These are phyloP conservation scores for Debaryomyces tyrocola DNA, from an alignment of 805 yeast genomes.

Conservation along the genomic window DNA sequence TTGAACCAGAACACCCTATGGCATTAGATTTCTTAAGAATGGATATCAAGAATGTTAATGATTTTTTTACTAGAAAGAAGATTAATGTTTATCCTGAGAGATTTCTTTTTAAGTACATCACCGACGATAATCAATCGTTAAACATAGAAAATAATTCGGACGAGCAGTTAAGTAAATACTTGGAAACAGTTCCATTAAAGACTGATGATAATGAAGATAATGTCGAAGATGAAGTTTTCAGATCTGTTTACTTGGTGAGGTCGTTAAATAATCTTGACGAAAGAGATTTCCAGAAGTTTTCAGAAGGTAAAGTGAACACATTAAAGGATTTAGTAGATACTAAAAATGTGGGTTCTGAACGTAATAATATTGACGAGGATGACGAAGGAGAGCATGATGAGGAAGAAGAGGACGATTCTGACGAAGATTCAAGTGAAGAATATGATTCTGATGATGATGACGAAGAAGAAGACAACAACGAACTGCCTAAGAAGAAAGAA, in stretches of 20 bases:
- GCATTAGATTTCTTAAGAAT: constrained; percentile 90
- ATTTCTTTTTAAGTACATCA: constrained; percentile 74
- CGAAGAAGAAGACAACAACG: constrained; percentile 28
- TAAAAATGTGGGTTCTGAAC: constrained; percentile 8
- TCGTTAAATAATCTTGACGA: constrained; percentile 85
- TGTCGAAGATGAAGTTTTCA: constrained; percentile 76
- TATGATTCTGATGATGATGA: constrained; percentile 30
- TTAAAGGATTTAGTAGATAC: constrained; percentile 61
- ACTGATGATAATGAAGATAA: constrained; percentile 54
- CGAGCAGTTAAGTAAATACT: constrained; percentile 39
- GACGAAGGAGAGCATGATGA: constrained; percentile 23
- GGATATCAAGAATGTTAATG: constrained; percentile 96
- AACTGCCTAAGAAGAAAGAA: constrained; percentile 18
- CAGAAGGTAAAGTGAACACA: constrained; percentile 78
- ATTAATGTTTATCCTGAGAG: constrained; percentile 82
- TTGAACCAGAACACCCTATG: constrained; percentile 98
- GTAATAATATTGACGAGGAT: constrained; percentile 13
- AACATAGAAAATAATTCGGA: constrained; percentile 41
- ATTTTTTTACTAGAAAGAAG: constrained; percentile 71
- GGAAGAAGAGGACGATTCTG: background rate
- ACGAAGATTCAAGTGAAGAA: constrained; percentile 4
- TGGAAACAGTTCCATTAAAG: constrained; percentile 59
- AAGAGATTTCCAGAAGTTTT: constrained; percentile 78
- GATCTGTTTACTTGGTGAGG: constrained; percentile 75
- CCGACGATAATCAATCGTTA: constrained; percentile 44